A percentile compares a stretch with the other conserved stretches of the same genome.
Evolutionary conservation across 352 stramenopile genomes (phyloP).

Genomic region (Phytophthora macrochlamydospora): DNA sequence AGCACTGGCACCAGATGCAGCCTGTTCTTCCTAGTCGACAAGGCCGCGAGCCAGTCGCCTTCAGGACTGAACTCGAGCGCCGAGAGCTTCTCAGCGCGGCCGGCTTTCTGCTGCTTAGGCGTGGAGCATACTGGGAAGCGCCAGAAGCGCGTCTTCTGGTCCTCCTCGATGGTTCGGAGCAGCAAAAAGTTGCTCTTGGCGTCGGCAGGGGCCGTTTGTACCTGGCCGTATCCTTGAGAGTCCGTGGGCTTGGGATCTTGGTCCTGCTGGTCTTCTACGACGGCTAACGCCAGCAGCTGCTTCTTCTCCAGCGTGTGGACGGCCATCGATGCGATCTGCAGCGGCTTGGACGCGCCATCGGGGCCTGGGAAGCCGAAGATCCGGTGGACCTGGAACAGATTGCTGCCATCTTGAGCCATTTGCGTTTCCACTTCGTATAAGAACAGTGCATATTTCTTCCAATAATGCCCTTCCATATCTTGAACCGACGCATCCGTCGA

Average conservation of each 20-base stretch:
- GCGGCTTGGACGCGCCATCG: background rate
- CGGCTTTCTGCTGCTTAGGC: conserved; percentile 60
- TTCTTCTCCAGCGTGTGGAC: conserved; percentile 76
- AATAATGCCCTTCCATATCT: conserved; percentile 16
- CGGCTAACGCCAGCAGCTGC: conserved; percentile 71
- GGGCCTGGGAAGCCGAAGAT: conserved; percentile 48
- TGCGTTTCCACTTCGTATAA: no score
- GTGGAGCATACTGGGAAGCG: conserved; percentile 65
- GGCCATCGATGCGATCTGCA: conserved; percentile 64
- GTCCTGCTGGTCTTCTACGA: conserved; percentile 34
- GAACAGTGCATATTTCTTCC: no score
- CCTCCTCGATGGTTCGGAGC: conserved; percentile 78
- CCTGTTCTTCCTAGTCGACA: conserved; percentile 78
- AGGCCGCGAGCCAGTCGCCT: conserved; percentile 83
- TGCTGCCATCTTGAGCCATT: conserved; percentile 45
- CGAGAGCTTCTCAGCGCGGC: conserved; percentile 57
- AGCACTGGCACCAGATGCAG: conserved; percentile 79
- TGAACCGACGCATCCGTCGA: conserved; percentile 21
- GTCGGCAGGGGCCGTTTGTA: conserved; percentile 12
- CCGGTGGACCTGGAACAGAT: conserved; percentile 79
- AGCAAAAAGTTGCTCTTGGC: conserved; percentile 62
- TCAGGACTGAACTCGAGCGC: conserved; percentile 83
- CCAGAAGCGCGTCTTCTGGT: conserved; percentile 74
- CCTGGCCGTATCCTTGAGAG: background rate
- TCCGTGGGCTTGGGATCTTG: background rate